Evolutionary conservation across 2,329 filamentous ascomycete species (phyloP), one percentile per base, ranked within the genome.

Genomic region (Fusarium longipes): DNA sequence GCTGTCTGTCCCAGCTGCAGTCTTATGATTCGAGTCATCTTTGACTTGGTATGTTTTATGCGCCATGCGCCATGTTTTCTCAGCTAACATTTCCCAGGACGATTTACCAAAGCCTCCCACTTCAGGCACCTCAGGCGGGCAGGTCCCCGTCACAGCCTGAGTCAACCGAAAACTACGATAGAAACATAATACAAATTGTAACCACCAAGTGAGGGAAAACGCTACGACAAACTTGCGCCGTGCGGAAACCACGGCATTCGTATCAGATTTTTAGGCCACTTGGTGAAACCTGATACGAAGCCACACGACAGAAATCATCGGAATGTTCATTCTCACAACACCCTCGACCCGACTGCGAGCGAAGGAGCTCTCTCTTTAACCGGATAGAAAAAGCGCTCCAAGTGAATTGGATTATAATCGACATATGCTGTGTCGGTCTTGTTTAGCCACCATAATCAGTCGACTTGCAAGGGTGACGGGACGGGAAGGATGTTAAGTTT

Each of bases 1-100:
- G 96, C 92, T n/a, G 92, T 98, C 12, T 99, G 96, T 75, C 96
- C 96, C 22, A 97, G 94, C 77, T 99, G 96, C 80, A 97, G 94
- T 78, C 82, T 99, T 73, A 97, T 97, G 93, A 97, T 99, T 57
- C 83, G 91, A 59, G 94, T 99, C 15, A 96, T 99, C 44, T 99
- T 93, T 73, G 96, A 98, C 69, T 79, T 87, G 76, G 93, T 96
- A 79, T 73, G 89, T 73, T 42, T n/a, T 20, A 12, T 25, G 36
- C 44, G 27, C 2, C 1, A 47, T 29, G 5, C 24, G 7, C 14
- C 27, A 25, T 9, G 24, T 7, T 25, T 24, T 17, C 25, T 10
- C 27, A 8, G 18, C 39, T 38, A 43, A 50, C 35, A 40, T 43
- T 44, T 48, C 49, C n/a, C 20, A 84, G 82, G 80, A 83, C 53